Evolutionary conservation across 2,329 filamentous ascomycete species (phyloP).

Genomic region (Xenoacremonium recifei): DNA sequence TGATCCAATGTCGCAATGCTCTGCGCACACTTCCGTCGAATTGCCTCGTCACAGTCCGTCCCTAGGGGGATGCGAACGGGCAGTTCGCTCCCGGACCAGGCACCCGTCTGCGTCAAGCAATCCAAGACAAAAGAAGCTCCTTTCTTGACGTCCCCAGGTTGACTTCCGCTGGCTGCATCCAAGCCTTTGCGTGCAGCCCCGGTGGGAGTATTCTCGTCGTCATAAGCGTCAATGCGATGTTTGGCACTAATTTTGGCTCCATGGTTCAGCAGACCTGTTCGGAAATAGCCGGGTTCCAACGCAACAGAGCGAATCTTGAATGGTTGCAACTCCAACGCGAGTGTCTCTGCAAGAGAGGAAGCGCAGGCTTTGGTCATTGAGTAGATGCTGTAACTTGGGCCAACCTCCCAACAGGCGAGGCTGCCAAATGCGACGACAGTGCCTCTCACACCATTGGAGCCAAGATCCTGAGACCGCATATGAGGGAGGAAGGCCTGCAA

Average conservation of each 20-base stretch:
- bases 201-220: slow-evolving; percentile 27
- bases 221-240: slow-evolving; percentile 33
- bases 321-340: slow-evolving; percentile 41
- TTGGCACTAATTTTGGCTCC: slow-evolving; percentile 25
- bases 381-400: slow-evolving; percentile 38
- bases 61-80: slow-evolving; percentile 55
- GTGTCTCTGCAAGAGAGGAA: slow-evolving; percentile 42
- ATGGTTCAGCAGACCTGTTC: slow-evolving; percentile 46
- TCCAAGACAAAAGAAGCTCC: slow-evolving; percentile 53
- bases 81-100: slow-evolving; percentile 45
- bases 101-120: slow-evolving; percentile 49
- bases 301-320: slow-evolving; percentile 43
- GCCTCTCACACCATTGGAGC: slow-evolving; percentile 21
- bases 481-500: slow-evolving; percentile 47
- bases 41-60: slow-evolving; percentile 42
- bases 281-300: slow-evolving; percentile 54
- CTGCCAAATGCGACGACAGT: slow-evolving; percentile 46
- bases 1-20: slow-evolving; percentile 46
- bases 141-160: slow-evolving; percentile 56
- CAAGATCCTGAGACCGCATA: slow-evolving; percentile 37
- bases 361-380: slow-evolving; percentile 46
- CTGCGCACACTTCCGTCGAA: slow-evolving; percentile 42
- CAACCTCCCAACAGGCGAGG: slow-evolving; percentile 41
- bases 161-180: slow-evolving; percentile 40
- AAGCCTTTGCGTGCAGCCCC: slow-evolving; percentile 30